Base-by-base conservation (phyloP, 176 grass and related monocot species). In the Poa annua region DNA sequence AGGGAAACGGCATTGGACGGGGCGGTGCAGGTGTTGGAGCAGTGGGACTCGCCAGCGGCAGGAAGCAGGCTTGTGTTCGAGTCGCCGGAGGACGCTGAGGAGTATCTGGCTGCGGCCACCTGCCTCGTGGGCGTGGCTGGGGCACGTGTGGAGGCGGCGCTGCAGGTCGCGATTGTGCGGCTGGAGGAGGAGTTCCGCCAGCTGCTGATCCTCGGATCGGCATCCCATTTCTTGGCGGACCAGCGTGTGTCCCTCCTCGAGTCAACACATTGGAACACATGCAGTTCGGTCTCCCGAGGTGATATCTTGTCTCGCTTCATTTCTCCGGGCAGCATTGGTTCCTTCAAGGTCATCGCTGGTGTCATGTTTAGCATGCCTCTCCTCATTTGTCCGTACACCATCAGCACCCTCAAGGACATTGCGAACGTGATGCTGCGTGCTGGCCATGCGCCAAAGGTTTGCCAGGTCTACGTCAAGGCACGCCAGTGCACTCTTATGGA, bases 161-260 rank as follows among this genome's bases (percentile, higher is more conserved):
- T 98, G 77, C 96, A 98, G 89, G 70, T 81, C 41, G 89, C 91
- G 29, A 92, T 93, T 87, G 74, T 56, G 16, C 85, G 93, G 53
- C 82, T 98, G 19, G 89, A 95, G 76, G 92, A 95, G 19, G 96
- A 98, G 83, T 98, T 98, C 86, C 85, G 87, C 12, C 79, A 93
- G 82, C 68, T 98, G 45, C 91, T 98, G 81, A 77, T 86, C 86
- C 87, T 76, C 7, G 77, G 81, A 11, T 71, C 85, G 1, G 69
- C 81, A n/a, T n/a, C n/a, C n/a, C n/a, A n/a, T n/a, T n/a, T n/a
- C n/a, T n/a, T n/a, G n/a, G n/a, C n/a, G n/a, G n/a, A n/a, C n/a
- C n/a, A n/a, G n/a, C n/a, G n/a, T n/a, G n/a, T n/a, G n/a, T n/a
- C n/a, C n/a, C n/a, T n/a, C n/a, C n/a, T n/a, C n/a, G n/a, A n/a